Conservation (phyloP, 2,329 filamentous ascomycete species). For the Chrysoporthe austroafricana region DNA sequence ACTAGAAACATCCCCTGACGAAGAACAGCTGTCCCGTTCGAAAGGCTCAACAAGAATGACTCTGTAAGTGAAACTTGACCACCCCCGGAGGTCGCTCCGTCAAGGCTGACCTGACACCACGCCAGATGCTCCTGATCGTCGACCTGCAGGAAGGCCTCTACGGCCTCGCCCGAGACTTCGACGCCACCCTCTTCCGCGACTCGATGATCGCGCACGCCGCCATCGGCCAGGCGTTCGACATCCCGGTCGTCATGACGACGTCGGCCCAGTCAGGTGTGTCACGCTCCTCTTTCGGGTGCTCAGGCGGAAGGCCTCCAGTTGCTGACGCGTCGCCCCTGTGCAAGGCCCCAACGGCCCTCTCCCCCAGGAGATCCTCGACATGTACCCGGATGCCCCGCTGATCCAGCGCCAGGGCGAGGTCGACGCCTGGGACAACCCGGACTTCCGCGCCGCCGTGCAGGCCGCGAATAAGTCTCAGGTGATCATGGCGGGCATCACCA, state of each 20-base stretch:
- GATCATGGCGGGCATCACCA: conserved; percentile 73
- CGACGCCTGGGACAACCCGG: conserved; percentile 75
- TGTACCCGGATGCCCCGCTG: conserved; percentile 69
- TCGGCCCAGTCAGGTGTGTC: conserved; percentile 59
- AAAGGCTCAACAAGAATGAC: conserved; percentile 38
- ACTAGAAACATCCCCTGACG: background rate
- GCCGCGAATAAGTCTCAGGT: conserved; percentile 70
- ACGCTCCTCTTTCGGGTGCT: background rate
- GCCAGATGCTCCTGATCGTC: conserved; percentile 58
- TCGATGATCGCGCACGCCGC: conserved; percentile 70
- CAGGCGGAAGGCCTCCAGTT: conserved; percentile 6
- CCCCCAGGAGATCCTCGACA: conserved; percentile 68
- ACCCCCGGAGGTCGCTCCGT: background rate
- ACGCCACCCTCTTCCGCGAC: conserved; percentile 66
- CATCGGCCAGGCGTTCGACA: conserved; percentile 66
- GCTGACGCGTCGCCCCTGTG: background rate
- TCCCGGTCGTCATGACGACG: conserved; percentile 72
- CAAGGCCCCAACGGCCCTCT: conserved; percentile 71
- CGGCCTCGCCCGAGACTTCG: conserved; percentile 66
- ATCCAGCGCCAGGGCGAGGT: conserved; percentile 73
- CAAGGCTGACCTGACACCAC: background rate
- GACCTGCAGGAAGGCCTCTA: conserved; percentile 65
- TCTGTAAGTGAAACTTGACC: conserved; percentile 30
- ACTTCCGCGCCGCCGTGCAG: conserved; percentile 67
- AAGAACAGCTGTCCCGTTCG: conserved; percentile 31